Conservation (phyloP, 148 eudicot species). For the Oxyria digyna region DNA sequence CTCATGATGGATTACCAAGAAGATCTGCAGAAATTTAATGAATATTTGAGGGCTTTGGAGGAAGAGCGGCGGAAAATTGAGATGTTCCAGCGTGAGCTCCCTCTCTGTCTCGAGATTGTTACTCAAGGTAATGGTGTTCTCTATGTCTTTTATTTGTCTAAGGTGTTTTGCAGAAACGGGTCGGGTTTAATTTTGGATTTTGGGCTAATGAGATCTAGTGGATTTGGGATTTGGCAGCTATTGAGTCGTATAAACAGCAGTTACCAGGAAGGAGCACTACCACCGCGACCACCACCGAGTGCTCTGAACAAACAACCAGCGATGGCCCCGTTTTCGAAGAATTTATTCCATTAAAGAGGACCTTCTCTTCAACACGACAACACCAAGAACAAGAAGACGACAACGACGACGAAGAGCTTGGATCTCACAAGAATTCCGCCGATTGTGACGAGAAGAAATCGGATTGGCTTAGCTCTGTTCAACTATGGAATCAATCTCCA, state of each 20-base stretch:
- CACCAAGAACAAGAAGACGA: slow-evolving; percentile 7
- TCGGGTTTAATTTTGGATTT: not conserved
- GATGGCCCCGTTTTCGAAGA: slow-evolving; percentile 39
- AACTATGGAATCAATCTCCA: slow-evolving; percentile 53
- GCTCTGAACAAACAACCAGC: slow-evolving; percentile 45
- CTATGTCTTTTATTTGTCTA: not conserved
- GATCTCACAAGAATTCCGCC: slow-evolving; percentile 12
- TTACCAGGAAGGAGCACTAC: not conserved
- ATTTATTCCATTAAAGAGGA: slow-evolving; percentile 31
- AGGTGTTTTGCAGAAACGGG: not conserved
- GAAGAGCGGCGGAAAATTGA: not conserved
- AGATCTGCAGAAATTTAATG: not conserved
- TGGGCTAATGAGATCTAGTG: not conserved
- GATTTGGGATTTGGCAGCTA: not conserved
- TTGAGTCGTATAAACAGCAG: slow-evolving; percentile 7
- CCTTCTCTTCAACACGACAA: slow-evolving; percentile 15
- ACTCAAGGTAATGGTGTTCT: slow-evolving; percentile 1
- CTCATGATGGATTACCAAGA: slow-evolving; percentile 6
- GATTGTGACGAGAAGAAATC: slow-evolving; percentile 25
- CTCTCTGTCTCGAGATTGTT: slow-evolving; percentile 4
- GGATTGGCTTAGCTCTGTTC: slow-evolving; percentile 71
- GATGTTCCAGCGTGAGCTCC: slow-evolving; percentile 9
- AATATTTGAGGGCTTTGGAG: slow-evolving; percentile 6
- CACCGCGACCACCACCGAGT: slow-evolving; percentile 14
- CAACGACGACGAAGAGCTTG: slow-evolving; percentile 23